Conservation (phyloP, 768 basidiomycete species). For the Neoboletus subvelutipes region DNA sequence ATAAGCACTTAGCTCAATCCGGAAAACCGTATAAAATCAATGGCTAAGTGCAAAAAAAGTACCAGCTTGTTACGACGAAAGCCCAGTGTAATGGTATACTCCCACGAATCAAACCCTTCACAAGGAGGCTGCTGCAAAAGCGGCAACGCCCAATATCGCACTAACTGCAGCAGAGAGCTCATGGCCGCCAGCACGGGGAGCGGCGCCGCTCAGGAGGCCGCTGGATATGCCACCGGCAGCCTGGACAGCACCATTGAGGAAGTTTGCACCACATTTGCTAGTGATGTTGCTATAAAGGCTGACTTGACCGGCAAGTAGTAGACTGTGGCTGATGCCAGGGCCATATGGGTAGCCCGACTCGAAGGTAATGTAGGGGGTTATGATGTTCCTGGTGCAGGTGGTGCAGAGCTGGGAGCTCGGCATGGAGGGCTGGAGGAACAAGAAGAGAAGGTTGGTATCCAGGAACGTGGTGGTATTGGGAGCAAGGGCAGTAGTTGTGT, state of each 20-base stretch:
- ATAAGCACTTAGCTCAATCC: constrained; percentile 1
- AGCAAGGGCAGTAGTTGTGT: constrained; percentile 28
- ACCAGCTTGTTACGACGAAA: constrained; percentile 26
- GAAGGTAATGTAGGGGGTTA: constrained; percentile 75
- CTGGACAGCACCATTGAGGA: constrained; percentile 65
- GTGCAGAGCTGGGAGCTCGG: constrained; percentile 65
- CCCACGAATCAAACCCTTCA: constrained; percentile 9
- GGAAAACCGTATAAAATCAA: constrained; percentile 14
- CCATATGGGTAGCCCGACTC: constrained; percentile 73
- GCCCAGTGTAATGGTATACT: constrained; percentile 18
- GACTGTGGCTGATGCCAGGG: constrained; percentile 64
- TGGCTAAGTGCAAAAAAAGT: constrained; percentile 15
- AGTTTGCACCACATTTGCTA: constrained; percentile 65
- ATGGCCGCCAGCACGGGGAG: constrained; percentile 24
- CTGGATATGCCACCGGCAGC: constrained; percentile 62
- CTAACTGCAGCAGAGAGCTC: constrained; percentile 31
- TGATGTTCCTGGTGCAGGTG: constrained; percentile 73
- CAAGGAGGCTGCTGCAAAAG: constrained; percentile 32
- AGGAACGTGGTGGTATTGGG: constrained; percentile 59
- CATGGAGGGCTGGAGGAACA: constrained; percentile 63
- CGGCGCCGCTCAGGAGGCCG: constrained; percentile 34
- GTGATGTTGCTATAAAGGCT: constrained; percentile 62
- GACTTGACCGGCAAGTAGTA: constrained; percentile 64
- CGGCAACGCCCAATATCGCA: constrained; percentile 35
- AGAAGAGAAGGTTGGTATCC: constrained; percentile 71